Evolutionary conservation across 1,284 basidiomycete genomes (phyloP).

Genomic region (Cutaneotrichosporon sp.): DNA sequence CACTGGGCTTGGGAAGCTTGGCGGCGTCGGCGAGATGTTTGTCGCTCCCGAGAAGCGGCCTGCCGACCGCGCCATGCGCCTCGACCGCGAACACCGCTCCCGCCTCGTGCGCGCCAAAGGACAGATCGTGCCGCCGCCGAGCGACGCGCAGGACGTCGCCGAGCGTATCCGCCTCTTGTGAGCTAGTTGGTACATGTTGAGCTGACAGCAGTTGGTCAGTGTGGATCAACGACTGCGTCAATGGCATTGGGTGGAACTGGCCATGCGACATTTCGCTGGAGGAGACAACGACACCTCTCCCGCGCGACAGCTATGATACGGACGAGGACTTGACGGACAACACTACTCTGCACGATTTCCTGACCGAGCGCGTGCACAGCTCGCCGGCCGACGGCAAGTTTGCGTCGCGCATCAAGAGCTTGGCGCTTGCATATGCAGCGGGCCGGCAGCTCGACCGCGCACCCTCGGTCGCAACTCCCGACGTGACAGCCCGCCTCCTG

Average conservation of each 20-base stretch:
- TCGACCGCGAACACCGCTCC: constrained; percentile 27
- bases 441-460: constrained; percentile 15
- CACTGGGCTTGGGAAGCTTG: constrained; percentile 40
- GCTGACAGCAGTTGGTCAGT: constrained; percentile 40
- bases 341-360: constrained; percentile 31
- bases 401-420: constrained; percentile 28
- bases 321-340: constrained; percentile 28
- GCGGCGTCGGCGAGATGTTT: constrained; percentile 33
- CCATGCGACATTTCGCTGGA: constrained; percentile 31
- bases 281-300: constrained; percentile 50
- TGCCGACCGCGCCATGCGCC: constrained; percentile 18
- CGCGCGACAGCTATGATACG: constrained; percentile 37
- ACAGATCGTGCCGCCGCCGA: constrained; percentile 29
- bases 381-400: constrained; percentile 24
- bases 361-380: constrained; percentile 17
- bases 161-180: constrained; percentile 47
- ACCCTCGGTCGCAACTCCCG: constrained; percentile 18
- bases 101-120: constrained; percentile 32
- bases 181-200: constrained; percentile 17
- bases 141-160: constrained; percentile 30
- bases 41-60: constrained; percentile 9
- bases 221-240: constrained; percentile 31
- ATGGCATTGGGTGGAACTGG: constrained; percentile 18
- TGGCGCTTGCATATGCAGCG: constrained; percentile 31
- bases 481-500: constrained; percentile 26